A percentile compares a stretch with the other conserved stretches of the same genome.
These are phyloP conservation scores for Actinomortierella ambigua DNA, from an alignment of 371 early-diverging fungal species.

Conservation along the genomic window DNA sequence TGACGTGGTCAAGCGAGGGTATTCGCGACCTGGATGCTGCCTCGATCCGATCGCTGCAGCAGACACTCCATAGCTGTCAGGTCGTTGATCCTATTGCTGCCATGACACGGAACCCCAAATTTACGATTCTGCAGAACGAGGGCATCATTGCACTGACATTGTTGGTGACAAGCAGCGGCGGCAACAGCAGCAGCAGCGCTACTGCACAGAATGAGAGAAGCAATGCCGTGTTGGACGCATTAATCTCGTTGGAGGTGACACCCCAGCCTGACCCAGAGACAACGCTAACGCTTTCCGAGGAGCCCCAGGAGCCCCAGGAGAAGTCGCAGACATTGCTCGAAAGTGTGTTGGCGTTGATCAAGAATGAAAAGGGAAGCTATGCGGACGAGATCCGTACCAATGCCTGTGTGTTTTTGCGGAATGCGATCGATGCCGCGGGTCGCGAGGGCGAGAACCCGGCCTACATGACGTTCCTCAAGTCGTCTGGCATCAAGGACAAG, in stretches of 20 bases:
- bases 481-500: conserved; percentile 30
- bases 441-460: conserved; percentile 27
- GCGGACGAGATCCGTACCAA: conserved; percentile 60
- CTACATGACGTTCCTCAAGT: conserved; percentile 27
- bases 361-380: conserved; percentile 38
- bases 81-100: conserved; percentile 55
- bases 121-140: conserved; percentile 65
- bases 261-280: conserved; percentile 15
- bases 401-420: conserved; percentile 56
- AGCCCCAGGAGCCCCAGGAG: conserved; percentile 19
- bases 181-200: conserved; percentile 21
- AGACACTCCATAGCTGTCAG: conserved; percentile 43
- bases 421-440: conserved; percentile 47
- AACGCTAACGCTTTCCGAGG: conserved; percentile 19
- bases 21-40: conserved; percentile 32
- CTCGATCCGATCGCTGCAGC: conserved; percentile 44
- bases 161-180: conserved; percentile 49
- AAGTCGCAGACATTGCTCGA: conserved; percentile 50
- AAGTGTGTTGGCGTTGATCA: conserved; percentile 48
- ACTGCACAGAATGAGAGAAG: conserved; percentile 22
- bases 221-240: conserved; percentile 34
- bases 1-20: conserved; percentile 30
- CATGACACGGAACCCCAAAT: conserved; percentile 58
- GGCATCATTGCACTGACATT: conserved; percentile 63
- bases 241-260: conserved; percentile 19